phyloP scores from a whole-genome alignment of 495 filamentous ascomycete species.

The Penicillium silybi region DNA sequence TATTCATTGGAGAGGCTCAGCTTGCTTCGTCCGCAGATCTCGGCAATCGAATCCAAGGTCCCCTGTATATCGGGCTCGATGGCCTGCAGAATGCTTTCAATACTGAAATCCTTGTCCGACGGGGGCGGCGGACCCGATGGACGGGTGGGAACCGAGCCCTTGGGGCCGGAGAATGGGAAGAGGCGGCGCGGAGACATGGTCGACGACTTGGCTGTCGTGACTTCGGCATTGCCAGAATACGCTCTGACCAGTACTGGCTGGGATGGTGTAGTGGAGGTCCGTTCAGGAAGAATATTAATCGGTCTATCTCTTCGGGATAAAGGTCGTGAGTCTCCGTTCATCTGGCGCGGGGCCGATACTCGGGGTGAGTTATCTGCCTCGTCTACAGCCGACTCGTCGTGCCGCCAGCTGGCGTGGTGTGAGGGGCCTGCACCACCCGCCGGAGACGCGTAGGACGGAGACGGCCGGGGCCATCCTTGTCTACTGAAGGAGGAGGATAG shows the following conservation, averaged over 20 bases:
- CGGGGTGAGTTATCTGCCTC: conserved; percentile 28
- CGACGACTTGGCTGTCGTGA: conserved; percentile 12
- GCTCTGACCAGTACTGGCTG: conserved; percentile 45
- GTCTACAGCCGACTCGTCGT: conserved; percentile 24
- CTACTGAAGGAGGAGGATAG: conserved; percentile 28
- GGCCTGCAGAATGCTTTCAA: conserved; percentile 55
- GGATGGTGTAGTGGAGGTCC: conserved; percentile 25
- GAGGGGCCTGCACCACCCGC: conserved; percentile 18
- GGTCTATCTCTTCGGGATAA: conserved; percentile 21
- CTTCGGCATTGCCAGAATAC: conserved; percentile 36
- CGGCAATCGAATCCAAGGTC: conserved; percentile 59
- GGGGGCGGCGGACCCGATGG: conserved; percentile 36
- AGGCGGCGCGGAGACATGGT: conserved; percentile 36
- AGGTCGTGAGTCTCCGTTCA: conserved; percentile 23
- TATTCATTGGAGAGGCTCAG: conserved; percentile 62
- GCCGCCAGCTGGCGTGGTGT: conserved; percentile 20
- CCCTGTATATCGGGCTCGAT: conserved; percentile 54
- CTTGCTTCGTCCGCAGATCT: conserved; percentile 60
- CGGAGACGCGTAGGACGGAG: conserved; percentile 24
- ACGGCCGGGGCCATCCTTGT: conserved; percentile 30
- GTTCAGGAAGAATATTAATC: conserved; percentile 10
- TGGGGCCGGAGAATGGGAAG: conserved; percentile 25
- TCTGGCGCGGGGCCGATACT: conserved; percentile 29
- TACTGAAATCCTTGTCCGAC: conserved; percentile 52
- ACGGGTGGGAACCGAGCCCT: conserved; percentile 9